Conservation (phyloP, 2,329 filamentous ascomycete genomes). For the Aureobasidium sp. region DNA sequence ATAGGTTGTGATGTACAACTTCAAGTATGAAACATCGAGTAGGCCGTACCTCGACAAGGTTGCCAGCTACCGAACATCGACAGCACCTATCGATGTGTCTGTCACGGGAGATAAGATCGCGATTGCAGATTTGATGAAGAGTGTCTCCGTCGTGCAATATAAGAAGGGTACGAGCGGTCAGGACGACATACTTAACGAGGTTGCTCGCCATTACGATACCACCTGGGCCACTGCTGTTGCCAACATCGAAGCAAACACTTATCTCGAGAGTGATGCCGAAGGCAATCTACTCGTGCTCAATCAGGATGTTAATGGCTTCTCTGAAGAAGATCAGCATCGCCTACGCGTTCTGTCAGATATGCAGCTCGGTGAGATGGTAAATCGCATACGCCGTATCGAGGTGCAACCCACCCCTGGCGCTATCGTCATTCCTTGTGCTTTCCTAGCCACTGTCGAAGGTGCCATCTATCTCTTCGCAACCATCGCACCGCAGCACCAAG, state of each 20-base stretch:
- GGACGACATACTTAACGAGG: constrained; percentile 61
- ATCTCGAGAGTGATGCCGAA: constrained; percentile 77
- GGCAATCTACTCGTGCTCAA: constrained; percentile 81
- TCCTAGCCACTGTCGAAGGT: constrained; percentile 86
- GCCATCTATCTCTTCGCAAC: constrained; percentile 83
- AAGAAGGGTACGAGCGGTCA: constrained; percentile 46
- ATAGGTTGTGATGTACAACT: constrained; percentile 53
- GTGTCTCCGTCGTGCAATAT: constrained; percentile 71
- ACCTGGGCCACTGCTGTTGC: constrained; percentile 76
- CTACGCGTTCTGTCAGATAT: constrained; percentile 74
- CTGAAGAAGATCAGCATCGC: constrained; percentile 62
- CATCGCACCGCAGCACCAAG: constrained; percentile 64
- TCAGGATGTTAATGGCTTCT: constrained; percentile 65
- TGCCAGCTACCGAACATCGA: constrained; percentile 72
- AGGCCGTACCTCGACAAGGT: constrained; percentile 56
- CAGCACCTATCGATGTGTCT: constrained; percentile 73
- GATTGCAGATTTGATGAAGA: constrained; percentile 91
- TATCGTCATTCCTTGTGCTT: constrained; percentile 71
- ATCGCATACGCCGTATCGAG: constrained; percentile 70
- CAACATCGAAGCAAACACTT: constrained; percentile 64
- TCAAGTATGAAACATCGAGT: constrained; percentile 50
- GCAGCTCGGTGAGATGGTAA: constrained; percentile 86
- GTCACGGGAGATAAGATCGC: constrained; percentile 70
- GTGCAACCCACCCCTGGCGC: constrained; percentile 59
- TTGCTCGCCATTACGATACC: constrained; percentile 72